Base-by-base conservation (phyloP, 257 asterid species). In the Scutellaria minor region DNA sequence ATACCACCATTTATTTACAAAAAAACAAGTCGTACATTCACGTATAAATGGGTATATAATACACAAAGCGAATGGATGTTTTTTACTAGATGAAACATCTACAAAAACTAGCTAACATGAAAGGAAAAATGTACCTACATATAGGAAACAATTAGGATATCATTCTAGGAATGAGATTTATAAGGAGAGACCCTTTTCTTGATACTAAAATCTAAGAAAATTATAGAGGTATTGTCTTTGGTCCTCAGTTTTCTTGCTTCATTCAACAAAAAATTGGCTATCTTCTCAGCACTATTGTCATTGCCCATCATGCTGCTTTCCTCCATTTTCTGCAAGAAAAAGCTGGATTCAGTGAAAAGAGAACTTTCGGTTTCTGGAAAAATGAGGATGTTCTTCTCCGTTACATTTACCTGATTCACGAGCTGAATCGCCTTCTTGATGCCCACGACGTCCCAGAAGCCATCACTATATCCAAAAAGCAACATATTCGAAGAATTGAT, bases 361-460 rank as follows among this genome's bases (percentile, higher is more conserved):
- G 56, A 27, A 54, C 39, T 7, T 8, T 7, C 13, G 1, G 2
- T 54, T 18, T 15, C n/a, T 8, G 13, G 27, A 42, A 20, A 42
- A 20, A 41, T 1, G 39, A 41, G 9, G 40, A 41, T 18, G 53
- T 9, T 15, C 20, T 31, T 31, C 44, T 52, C 10, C 57, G 6
- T 7, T 22, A 18, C 2, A 37, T 18, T 31, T 83, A 88, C 92
- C 84, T 81, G 86, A 53, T 78, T 65, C 48, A 86, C 85, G 52
- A 86, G 85, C 67, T 86, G 90, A 22, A 77, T 73, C 11, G 37
- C 37, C 37, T 31, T 31, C 37, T 31, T 86, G 51, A 51, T 74
- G 66, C 64, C 84, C 66, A 84, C 57, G 6, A 88, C 95, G 54
- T 86, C 95, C 92, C 92, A 84, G 39, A 88, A 86, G 56, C 89